Base-by-base conservation (phyloP, 148 eudicot genomes). In the Cornus suecica region DNA sequence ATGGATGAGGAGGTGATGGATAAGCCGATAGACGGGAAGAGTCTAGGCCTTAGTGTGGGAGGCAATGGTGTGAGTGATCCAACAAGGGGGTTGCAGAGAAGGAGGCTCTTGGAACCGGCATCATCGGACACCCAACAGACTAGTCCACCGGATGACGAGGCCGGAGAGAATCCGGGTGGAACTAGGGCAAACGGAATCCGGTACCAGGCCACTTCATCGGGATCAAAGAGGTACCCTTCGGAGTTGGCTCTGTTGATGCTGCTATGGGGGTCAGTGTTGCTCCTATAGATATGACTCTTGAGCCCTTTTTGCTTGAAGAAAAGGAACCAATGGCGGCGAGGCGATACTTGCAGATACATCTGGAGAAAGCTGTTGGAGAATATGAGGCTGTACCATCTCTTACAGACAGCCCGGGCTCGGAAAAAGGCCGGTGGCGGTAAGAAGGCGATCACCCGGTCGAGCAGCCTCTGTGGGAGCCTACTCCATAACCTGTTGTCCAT, bases 401-500 rank as follows among this genome's bases (percentile, higher is more conserved):
- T 95, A 37, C 99, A 92, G 54, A 95, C 97, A 26, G 97, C 79
- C 1, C 99, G 88, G 13, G 90, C 87, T 1, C 97, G 85, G 69
- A 95, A 95, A 71, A 95, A 92, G 34, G 97, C 90, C 0, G 94
- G 94, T 0, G 91, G 84, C 0, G 99, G 97, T 28, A 95, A 92
- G 61, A 89, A 88, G 41, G 97, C 93, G 11, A 95, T 58, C 68
- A 93, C 83, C 3, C 97, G 90, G 28, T 95, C 97, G 45, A 92
- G 2, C 9, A 95, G 82, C 2, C 78, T 77, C 8, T 83, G 84
- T 0, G 99, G 99, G 48, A 95, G 91, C 51, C 90, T 83, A 73
- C 94, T 79, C 99, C 99, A 95, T n/a, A 93, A 85, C 27, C 92
- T 77, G 18, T 62, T 42, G 83, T 95, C 97, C 97, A 95, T 88